Evolutionary conservation across 148 eudicot genomes (phyloP).

Genomic region (Camellia japonica): DNA sequence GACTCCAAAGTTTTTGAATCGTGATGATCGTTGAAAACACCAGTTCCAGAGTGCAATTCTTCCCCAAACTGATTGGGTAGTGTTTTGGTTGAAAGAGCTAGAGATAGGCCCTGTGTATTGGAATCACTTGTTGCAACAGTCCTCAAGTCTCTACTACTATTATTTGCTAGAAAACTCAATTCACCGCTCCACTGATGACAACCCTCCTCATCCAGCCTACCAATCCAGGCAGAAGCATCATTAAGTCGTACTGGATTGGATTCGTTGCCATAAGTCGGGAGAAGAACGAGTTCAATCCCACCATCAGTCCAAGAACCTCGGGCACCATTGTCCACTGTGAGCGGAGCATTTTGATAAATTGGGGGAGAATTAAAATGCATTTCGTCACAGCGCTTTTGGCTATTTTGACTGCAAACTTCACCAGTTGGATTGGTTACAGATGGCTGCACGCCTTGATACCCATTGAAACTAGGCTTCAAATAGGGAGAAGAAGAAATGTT

Average conservation of each 20-base stretch:
- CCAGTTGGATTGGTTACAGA: constrained; percentile 12
- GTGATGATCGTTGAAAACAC: background rate
- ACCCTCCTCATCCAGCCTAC: background rate
- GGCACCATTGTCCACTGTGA: constrained; percentile 15
- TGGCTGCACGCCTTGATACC: constrained; percentile 9
- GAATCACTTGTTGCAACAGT: constrained; percentile 19
- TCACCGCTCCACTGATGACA: constrained; percentile 14
- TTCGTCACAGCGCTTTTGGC: constrained; percentile 22
- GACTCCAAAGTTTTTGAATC: constrained; percentile 11
- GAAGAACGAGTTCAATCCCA: constrained; percentile 17
- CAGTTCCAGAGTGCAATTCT: background rate
- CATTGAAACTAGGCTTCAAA: constrained; percentile 14
- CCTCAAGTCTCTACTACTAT: constrained; percentile 16
- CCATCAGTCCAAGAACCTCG: constrained; percentile 14
- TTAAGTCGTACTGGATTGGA: background rate
- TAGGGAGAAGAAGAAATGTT: background rate
- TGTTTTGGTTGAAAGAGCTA: constrained; percentile 33
- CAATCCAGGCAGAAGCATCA: background rate
- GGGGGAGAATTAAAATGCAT: constrained; percentile 15
- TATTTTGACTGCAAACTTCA: constrained; percentile 10
- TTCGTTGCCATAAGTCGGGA: constrained; percentile 13
- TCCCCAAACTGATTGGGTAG: constrained; percentile 14
- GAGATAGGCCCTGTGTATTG: constrained; percentile 31
- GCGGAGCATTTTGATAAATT: constrained; percentile 26
- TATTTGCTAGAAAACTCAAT: constrained; percentile 13